Percentiles rank a stretch among this genome's conserved stretches.
Conservation (phyloP, 1,139 yeast species). For the Pichia kudriavzevii region DNA sequence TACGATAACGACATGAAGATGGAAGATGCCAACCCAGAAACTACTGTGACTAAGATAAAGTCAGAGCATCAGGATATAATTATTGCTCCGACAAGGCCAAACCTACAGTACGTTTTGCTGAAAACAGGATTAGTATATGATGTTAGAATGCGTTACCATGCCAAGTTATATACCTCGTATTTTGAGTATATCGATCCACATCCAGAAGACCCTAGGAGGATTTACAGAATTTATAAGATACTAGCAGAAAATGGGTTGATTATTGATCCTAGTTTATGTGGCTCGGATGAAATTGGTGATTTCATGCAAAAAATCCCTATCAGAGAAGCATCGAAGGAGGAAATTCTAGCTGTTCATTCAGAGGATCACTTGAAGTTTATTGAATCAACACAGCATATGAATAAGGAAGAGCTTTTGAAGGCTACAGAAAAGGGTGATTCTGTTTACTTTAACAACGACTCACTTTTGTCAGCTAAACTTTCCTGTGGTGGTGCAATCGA, state of each 20-base stretch:
- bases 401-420: slow-evolving; percentile 66
- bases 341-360: slow-evolving; percentile 80
- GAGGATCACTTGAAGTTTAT: slow-evolving; percentile 71
- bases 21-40: too few species aligned
- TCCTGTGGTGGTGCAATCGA: slow-evolving; percentile 98
- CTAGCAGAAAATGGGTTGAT: slow-evolving; percentile 92
- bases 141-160: slow-evolving; percentile 95
- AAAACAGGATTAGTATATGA: slow-evolving; percentile 95
- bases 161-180: slow-evolving; percentile 85
- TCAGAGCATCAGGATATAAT: slow-evolving; percentile 6
- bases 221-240: slow-evolving; percentile 85
- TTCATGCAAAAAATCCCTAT: slow-evolving; percentile 84
- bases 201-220: slow-evolving; percentile 97
- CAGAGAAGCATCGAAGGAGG: slow-evolving; percentile 82
- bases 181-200: slow-evolving; percentile 96
- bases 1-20: too few species aligned
- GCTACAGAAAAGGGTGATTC: slow-evolving; percentile 93
- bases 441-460: slow-evolving; percentile 89
- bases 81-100: slow-evolving; percentile 33
- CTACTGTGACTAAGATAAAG: too few species aligned
- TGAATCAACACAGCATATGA: slow-evolving; percentile 70
- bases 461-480: slow-evolving; percentile 76
- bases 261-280: slow-evolving; percentile 71
- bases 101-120: slow-evolving; percentile 56
- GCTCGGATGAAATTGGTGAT: slow-evolving; percentile 79